Conservation (phyloP, 2,329 filamentous ascomycete genomes). For the Fusarium fracticaudum region DNA sequence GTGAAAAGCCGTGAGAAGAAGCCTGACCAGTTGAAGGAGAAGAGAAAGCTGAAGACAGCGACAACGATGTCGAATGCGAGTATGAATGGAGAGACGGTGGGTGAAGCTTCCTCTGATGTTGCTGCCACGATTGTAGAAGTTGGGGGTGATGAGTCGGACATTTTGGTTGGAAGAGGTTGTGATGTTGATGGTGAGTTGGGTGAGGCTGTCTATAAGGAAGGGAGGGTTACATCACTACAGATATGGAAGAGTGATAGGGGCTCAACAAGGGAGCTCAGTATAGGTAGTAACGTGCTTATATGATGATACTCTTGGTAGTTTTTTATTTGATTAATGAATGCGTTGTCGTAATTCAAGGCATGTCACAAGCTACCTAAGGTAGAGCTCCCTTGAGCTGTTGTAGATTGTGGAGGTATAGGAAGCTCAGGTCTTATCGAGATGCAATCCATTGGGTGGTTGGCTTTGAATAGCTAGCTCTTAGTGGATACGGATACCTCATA, state of each 20-base stretch:
- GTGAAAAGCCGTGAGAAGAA: slow-evolving; percentile 36
- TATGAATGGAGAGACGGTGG: slow-evolving; percentile 30
- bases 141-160: slow-evolving; percentile 24
- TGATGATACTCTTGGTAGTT: no score
- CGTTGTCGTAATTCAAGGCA: background rate
- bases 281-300: background rate
- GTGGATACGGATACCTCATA: slow-evolving; percentile 21
- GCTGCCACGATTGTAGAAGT: slow-evolving; percentile 22
- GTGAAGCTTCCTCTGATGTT: slow-evolving; percentile 13
- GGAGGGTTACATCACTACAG: slow-evolving; percentile 30
- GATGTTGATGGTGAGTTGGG: background rate
- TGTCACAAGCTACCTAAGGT: background rate
- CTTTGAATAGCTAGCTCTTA: slow-evolving; percentile 1
- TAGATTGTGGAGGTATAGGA: background rate
- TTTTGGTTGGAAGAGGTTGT: slow-evolving; percentile 10
- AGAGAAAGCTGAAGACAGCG: slow-evolving; percentile 40
- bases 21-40: slow-evolving; percentile 44
- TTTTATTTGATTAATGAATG: background rate
- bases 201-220: slow-evolving; percentile 9
- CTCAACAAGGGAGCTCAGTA: background rate
- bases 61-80: slow-evolving; percentile 40
- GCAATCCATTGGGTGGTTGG: slow-evolving; percentile 9
- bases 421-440: slow-evolving; percentile 23
- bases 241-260: background rate
- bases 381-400: slow-evolving; percentile 24